phyloP scores from a whole-genome alignment of 2,329 filamentous ascomycete species.

The Bipolaris bicolor region DNA sequence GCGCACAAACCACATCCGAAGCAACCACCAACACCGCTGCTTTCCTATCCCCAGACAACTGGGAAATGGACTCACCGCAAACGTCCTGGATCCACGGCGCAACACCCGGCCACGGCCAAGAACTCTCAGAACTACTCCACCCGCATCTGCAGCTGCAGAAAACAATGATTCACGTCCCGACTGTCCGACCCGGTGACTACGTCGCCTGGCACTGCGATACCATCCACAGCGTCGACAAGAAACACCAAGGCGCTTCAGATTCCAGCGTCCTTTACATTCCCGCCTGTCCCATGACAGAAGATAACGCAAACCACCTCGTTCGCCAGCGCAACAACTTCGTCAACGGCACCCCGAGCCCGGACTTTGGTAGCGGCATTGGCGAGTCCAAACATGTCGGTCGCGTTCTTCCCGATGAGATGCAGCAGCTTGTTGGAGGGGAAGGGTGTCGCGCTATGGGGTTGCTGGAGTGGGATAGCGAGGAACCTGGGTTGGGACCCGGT shows the following conservation, averaged over 20 bases:
- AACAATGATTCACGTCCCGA: conserved; percentile 75
- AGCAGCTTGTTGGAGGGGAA: conserved; percentile 50
- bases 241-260: conserved; percentile 73
- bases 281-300: conserved; percentile 77
- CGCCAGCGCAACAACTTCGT: conserved; percentile 75
- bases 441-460: conserved; percentile 64
- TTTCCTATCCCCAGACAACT: conserved; percentile 64
- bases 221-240: conserved; percentile 83
- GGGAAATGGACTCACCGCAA: conserved; percentile 62
- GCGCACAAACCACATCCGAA: conserved; percentile 42
- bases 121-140: conserved; percentile 68
- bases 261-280: conserved; percentile 91
- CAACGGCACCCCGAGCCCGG: conserved; percentile 59
- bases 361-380: conserved; percentile 66
- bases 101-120: conserved; percentile 70
- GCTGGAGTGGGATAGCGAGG: conserved; percentile 56
- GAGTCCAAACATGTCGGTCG: conserved; percentile 60
- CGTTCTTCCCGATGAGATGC: conserved; percentile 48
- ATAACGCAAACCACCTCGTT: conserved; percentile 73
- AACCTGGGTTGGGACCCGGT: conserved; percentile 55
- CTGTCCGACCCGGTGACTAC: conserved; percentile 74
- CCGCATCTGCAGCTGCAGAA: conserved; percentile 71
- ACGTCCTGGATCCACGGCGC: conserved; percentile 72
- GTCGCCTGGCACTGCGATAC: conserved; percentile 81
- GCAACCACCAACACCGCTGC: conserved; percentile 41